These are phyloP conservation scores for Cucumis melo DNA, from an alignment of 306 rosid genomes.

Conservation along the genomic window DNA sequence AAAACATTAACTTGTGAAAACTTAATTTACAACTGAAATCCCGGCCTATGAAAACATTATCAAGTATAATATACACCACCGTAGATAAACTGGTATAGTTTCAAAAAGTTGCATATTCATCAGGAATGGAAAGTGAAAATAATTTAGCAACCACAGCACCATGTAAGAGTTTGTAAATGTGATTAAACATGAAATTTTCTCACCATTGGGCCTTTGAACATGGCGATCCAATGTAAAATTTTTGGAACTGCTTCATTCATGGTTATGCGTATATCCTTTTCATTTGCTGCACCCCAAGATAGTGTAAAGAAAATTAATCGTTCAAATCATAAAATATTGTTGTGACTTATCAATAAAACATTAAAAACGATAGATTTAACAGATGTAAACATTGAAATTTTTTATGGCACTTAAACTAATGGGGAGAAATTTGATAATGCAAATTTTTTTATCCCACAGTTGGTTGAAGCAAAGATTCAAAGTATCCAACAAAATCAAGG, in stretches of 20 bases:
- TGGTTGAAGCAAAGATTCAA: background rate
- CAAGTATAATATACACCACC: background rate
- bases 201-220: conserved; percentile 58
- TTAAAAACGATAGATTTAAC: background rate
- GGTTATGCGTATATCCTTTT: conserved; percentile 47
- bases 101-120: background rate
- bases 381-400: background rate
- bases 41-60: background rate
- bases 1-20: background rate
- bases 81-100: background rate
- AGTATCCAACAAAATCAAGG: background rate
- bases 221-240: conserved; percentile 53
- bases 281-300: conserved; percentile 35
- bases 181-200: conserved; percentile 6
- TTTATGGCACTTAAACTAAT: background rate
- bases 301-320: background rate
- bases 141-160: background rate
- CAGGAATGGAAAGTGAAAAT: background rate
- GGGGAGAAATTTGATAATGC: background rate
- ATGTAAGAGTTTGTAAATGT: background rate
- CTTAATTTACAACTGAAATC: background rate
- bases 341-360: background rate
- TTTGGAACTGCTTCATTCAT: conserved; percentile 63
- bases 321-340: background rate
- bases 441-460: background rate